A percentile compares a stretch with the other conserved stretches of the same genome.
phyloP scores from a whole-genome alignment of 768 basidiomycete genomes.

The Jaapia argillacea region DNA sequence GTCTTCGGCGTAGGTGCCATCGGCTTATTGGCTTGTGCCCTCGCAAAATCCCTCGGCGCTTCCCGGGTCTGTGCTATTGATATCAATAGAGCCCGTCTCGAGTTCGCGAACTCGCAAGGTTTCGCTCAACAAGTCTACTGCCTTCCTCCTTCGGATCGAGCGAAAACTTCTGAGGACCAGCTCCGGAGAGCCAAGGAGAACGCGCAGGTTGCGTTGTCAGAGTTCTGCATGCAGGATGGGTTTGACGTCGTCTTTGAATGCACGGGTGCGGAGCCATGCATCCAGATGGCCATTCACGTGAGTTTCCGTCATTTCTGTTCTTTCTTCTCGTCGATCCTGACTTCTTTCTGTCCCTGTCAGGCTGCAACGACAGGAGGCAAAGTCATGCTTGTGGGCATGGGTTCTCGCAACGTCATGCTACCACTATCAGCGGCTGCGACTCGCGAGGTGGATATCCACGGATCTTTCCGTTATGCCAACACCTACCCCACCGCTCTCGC shows the following conservation, averaged over 20 bases:
- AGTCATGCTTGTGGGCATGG: conserved; percentile 95
- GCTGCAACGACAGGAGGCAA: conserved; percentile 78
- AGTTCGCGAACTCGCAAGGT: conserved; percentile 66
- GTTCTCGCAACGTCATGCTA: conserved; percentile 68
- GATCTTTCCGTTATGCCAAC: conserved; percentile 86
- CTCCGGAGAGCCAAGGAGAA: conserved; percentile 52
- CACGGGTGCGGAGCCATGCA: conserved; percentile 86
- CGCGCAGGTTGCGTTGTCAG: conserved; percentile 36
- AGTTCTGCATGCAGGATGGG: conserved; percentile 59
- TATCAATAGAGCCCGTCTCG: conserved; percentile 74
- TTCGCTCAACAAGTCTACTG: conserved; percentile 71
- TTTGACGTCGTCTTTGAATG: conserved; percentile 95
- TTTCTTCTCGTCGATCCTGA: conserved; percentile 6
- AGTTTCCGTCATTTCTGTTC: conserved; percentile 24
- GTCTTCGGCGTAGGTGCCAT: conserved; percentile 92
- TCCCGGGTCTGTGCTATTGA: conserved; percentile 69
- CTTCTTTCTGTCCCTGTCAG: conserved; percentile 25
- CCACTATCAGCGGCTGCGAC: conserved; percentile 78
- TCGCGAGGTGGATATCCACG: conserved; percentile 88
- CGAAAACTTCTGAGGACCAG: conserved; percentile 45
- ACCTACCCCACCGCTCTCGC: conserved; percentile 83
- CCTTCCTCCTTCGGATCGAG: conserved; percentile 39
- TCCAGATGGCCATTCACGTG: conserved; percentile 86
- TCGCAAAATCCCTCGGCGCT: conserved; percentile 66
- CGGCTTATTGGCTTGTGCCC: conserved; percentile 79